Conservation (phyloP, 2,329 filamentous ascomycete genomes). For the Curvularia spicifera region DNA sequence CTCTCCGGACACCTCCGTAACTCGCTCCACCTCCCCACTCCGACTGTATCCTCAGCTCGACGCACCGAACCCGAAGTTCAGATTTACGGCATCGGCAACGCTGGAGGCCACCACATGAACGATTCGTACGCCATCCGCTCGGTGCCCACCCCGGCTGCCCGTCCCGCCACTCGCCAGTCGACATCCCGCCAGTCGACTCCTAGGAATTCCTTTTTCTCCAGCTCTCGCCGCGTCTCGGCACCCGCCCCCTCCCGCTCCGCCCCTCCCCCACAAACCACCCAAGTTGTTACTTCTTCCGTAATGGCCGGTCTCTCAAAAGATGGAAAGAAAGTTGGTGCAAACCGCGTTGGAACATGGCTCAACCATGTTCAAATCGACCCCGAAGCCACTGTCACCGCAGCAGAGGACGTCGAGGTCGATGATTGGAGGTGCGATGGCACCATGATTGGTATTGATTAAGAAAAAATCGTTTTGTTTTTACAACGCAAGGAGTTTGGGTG, state of each 20-base stretch:
- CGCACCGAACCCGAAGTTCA: slow-evolving; percentile 53
- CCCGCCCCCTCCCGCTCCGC: slow-evolving; percentile 16
- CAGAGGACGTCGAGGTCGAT: slow-evolving; percentile 44
- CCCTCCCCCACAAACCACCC: slow-evolving; percentile 10
- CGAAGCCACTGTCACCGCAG: slow-evolving; percentile 45
- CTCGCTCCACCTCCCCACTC: slow-evolving; percentile 45
- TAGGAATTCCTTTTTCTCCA: slow-evolving; percentile 35
- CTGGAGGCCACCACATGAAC: slow-evolving; percentile 65
- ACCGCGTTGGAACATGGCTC: slow-evolving; percentile 50
- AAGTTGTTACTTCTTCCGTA: slow-evolving; percentile 32
- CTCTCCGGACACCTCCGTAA: slow-evolving; percentile 61
- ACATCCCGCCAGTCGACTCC: slow-evolving; percentile 28
- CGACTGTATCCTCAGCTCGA: slow-evolving; percentile 31
- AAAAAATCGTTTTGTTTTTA: neutral
- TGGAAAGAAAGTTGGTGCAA: slow-evolving; percentile 44
- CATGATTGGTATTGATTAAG: slow-evolving; percentile 45
- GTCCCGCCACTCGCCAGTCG: slow-evolving; percentile 35
- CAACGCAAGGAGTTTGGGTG: slow-evolving; percentile 16
- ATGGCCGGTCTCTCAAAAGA: slow-evolving; percentile 50
- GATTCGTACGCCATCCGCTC: slow-evolving; percentile 53
- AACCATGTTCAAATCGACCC: slow-evolving; percentile 46
- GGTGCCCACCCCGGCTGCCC: slow-evolving; percentile 35
- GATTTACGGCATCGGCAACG: slow-evolving; percentile 60
- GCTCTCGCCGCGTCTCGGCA: slow-evolving; percentile 32
- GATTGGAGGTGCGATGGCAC: slow-evolving; percentile 47